Percentiles rank a stretch among this genome's conserved stretches.
phyloP scores from a whole-genome alignment of 192 early-diverging fungal genomes.

The Backusella sp. region DNA sequence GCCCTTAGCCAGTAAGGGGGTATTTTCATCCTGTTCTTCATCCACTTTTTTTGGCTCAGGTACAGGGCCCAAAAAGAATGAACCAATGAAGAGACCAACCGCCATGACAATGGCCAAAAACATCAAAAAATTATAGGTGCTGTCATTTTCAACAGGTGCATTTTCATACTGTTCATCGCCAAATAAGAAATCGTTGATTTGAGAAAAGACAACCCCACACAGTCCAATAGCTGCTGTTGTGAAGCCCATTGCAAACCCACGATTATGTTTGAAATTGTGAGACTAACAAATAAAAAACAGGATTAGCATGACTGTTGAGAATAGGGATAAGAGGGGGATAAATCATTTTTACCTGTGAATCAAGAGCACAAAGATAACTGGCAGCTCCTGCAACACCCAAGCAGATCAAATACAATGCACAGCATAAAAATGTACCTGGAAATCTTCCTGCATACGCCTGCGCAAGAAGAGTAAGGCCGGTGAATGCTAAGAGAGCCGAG shows the following conservation, averaged over 20 bases:
- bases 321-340: too few relatives aligned
- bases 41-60: not conserved
- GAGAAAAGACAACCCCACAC: slow-evolving; percentile 30
- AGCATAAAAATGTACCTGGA: slow-evolving; percentile 12
- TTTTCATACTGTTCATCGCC: slow-evolving; percentile 1
- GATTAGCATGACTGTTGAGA: too few relatives aligned
- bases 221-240: slow-evolving; percentile 23
- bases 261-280: slow-evolving; percentile 30
- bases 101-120: slow-evolving; percentile 21
- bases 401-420: slow-evolving; percentile 17
- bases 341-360: slow-evolving; percentile 26
- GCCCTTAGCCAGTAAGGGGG: not conserved
- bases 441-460: slow-evolving; percentile 24
- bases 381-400: slow-evolving; percentile 20
- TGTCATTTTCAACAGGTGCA: slow-evolving; percentile 5
- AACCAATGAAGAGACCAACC: slow-evolving; percentile 20
- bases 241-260: slow-evolving; percentile 27
- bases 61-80: slow-evolving; percentile 22
- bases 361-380: slow-evolving; percentile 26
- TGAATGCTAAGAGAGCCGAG: slow-evolving; percentile 14
- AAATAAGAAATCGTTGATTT: slow-evolving; percentile 28
- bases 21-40: not conserved
- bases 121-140: slow-evolving; percentile 27
- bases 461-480: slow-evolving; percentile 19
- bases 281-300: slow-evolving; percentile 10